Percentiles rank a stretch among this genome's conserved stretches.
These are phyloP conservation scores for Sambucus nigra DNA, from an alignment of 129 eudicot species.

Conservation along the genomic window DNA sequence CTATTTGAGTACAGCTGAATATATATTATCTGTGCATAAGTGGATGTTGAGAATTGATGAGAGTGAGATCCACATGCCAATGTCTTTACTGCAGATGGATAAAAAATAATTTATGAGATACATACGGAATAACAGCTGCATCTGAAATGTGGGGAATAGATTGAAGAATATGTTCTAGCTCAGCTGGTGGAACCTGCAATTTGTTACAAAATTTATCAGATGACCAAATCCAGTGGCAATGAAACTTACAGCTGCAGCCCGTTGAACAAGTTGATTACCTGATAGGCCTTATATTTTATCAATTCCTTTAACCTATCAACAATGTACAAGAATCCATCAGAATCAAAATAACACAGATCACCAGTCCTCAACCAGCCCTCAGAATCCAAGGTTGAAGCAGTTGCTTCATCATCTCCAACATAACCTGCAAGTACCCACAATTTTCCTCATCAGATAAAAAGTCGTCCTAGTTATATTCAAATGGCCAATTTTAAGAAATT, in stretches of 20 bases:
- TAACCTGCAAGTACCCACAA: slow-evolving; percentile 42
- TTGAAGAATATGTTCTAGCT: slow-evolving; percentile 69
- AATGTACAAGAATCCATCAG: slow-evolving; percentile 65
- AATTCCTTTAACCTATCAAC: slow-evolving; percentile 84
- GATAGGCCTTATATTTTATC: slow-evolving; percentile 90
- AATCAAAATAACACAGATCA: slow-evolving; percentile 74
- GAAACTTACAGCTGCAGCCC: slow-evolving; percentile 7
- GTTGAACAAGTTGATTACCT: slow-evolving; percentile 33
- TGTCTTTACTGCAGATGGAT: neutral
- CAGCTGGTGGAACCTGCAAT: slow-evolving; percentile 90
- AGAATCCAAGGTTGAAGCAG: slow-evolving; percentile 56
- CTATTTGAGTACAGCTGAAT: no score
- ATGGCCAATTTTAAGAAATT: neutral
- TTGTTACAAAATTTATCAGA: slow-evolving; percentile 10
- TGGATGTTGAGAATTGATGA: no score
- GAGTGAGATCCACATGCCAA: no score
- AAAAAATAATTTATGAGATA: neutral
- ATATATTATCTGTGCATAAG: no score
- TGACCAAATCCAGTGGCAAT: neutral
- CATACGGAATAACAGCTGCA: slow-evolving; percentile 95
- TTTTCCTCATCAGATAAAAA: neutral
- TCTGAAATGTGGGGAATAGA: slow-evolving; percentile 72
- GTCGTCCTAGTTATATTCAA: neutral
- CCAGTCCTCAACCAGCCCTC: slow-evolving; percentile 98
- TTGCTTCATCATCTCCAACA: slow-evolving; percentile 66